These are phyloP conservation scores for Papiliotrema nemorosa DNA, from an alignment of 1,284 basidiomycete genomes.

Conservation along the genomic window DNA sequence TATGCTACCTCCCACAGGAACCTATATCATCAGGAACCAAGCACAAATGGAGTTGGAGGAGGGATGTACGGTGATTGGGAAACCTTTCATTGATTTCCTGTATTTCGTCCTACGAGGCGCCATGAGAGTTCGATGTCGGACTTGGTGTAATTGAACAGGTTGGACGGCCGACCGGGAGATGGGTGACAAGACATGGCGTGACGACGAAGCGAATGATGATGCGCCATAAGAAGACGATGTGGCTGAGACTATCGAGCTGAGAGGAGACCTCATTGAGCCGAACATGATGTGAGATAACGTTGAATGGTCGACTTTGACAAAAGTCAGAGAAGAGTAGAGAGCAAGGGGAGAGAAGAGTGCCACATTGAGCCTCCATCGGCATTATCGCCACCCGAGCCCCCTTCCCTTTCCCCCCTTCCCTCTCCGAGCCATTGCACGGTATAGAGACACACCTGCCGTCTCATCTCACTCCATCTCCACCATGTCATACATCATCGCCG, in stretches of 20 bases:
- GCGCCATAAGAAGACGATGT: constrained; percentile 22
- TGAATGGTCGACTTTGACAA: background rate
- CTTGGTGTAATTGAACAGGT: constrained; percentile 24
- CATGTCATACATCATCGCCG: constrained; percentile 51
- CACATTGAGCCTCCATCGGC: constrained; percentile 13
- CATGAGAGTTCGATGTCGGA: constrained; percentile 59
- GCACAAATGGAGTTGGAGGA: no score
- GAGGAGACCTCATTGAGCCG: constrained; percentile 10
- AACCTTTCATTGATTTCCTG: constrained; percentile 82
- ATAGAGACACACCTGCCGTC: background rate
- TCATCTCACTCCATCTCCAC: constrained; percentile 14
- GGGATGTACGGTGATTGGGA: constrained; percentile 63
- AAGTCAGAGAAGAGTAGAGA: background rate
- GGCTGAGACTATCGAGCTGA: constrained; percentile 14
- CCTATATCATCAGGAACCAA: constrained; percentile 11
- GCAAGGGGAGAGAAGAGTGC: constrained; percentile 1
- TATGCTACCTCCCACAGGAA: constrained; percentile 70
- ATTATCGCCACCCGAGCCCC: background rate
- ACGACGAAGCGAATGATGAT: constrained; percentile 30
- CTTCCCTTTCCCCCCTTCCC: background rate
- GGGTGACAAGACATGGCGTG: constrained; percentile 17
- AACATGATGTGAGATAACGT: constrained; percentile 17
- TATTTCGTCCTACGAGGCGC: constrained; percentile 79
- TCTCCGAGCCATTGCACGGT: background rate
- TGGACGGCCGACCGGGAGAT: background rate